These are phyloP conservation scores for Sordariomycetes sp. DNA, from an alignment of 2,329 filamentous ascomycete species.

Conservation along the genomic window DNA sequence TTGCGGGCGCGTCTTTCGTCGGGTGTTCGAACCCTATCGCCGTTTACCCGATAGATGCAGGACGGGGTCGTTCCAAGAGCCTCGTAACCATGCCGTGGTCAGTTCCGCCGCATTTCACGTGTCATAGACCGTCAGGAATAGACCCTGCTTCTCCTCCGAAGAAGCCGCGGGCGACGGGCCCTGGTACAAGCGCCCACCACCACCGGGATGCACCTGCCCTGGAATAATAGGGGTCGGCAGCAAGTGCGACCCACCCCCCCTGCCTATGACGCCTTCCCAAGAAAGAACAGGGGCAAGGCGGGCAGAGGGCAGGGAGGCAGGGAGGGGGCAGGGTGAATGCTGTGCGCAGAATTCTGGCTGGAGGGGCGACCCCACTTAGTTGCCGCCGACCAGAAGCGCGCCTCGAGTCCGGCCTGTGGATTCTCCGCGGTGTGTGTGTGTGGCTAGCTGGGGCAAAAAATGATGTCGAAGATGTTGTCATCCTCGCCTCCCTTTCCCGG, in stretches of 20 bases:
- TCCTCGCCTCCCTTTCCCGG: neutral
- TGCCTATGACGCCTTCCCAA: neutral
- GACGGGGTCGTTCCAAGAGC: neutral
- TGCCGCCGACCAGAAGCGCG: neutral
- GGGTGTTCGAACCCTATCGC: neutral
- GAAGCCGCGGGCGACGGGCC: neutral
- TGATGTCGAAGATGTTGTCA: neutral
- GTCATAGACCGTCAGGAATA: neutral
- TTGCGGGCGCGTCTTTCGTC: too few species aligned
- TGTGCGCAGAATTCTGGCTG: neutral
- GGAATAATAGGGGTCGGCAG: neutral
- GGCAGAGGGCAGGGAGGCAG: too few species aligned
- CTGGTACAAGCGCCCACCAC: neutral
- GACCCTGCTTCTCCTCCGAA: neutral
- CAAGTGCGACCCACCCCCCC: neutral
- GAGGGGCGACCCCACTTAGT: neutral
- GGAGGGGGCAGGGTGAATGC: neutral
- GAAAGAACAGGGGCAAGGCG: neutral
- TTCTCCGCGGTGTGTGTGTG: neutral
- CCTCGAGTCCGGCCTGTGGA: neutral
- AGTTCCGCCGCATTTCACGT: neutral
- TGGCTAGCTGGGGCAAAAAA: neutral
- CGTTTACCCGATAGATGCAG: neutral
- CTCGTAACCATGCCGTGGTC: neutral
- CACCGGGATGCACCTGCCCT: neutral